Percentiles rank a stretch among this genome's conserved stretches.
Evolutionary conservation across 176 grass and related monocot species (phyloP).

Genomic region (Lolium rigidum): DNA sequence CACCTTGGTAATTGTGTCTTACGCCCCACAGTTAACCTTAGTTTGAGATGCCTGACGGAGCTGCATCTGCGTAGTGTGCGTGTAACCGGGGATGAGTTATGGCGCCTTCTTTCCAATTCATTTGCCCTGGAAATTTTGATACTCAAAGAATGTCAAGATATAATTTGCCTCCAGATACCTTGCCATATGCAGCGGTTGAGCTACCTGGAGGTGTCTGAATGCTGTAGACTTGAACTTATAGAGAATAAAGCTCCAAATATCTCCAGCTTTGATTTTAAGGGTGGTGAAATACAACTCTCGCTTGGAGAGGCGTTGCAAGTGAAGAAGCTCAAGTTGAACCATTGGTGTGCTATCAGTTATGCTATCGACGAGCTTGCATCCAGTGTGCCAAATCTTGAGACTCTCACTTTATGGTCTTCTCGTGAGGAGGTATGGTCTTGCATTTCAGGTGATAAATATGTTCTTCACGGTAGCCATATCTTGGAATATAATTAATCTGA

Average conservation of each 20-base stretch:
- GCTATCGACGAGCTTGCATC: neutral
- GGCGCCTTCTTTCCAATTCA: neutral
- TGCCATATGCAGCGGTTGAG: neutral
- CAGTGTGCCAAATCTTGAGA: constrained; percentile 32
- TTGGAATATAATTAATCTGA: neutral
- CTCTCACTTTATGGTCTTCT: neutral
- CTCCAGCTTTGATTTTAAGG: neutral
- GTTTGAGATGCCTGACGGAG: neutral
- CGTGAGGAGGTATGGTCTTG: constrained; percentile 25
- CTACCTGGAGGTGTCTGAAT: neutral
- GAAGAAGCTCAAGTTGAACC: neutral
- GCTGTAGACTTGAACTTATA: neutral
- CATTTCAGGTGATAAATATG: neutral
- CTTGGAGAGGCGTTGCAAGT: neutral
- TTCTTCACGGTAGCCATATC: neutral
- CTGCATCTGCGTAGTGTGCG: neutral
- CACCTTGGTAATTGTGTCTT: neutral
- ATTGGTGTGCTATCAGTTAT: neutral
- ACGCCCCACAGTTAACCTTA: neutral
- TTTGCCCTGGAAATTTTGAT: neutral
- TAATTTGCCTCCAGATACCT: neutral
- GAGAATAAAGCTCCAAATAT: neutral
- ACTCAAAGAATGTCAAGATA: neutral
- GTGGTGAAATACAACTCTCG: neutral
- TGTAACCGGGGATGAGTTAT: neutral